Conservation (phyloP, 371 early-diverging fungal genomes). For the Mucor mucedo region DNA sequence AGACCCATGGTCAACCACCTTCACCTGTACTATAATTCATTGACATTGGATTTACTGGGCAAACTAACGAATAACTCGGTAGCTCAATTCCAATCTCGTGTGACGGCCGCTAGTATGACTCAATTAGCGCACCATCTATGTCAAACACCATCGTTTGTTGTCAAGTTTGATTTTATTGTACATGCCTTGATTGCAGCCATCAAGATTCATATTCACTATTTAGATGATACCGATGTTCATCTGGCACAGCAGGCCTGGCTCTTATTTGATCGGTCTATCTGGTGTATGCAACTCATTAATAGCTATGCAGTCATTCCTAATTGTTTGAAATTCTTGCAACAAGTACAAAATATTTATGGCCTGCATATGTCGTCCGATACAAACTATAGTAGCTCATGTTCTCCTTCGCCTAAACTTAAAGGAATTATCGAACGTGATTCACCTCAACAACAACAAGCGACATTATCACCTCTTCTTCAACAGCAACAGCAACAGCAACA, state of each 20-base stretch:
- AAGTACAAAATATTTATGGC: slow-evolving; percentile 33
- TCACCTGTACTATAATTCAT: slow-evolving; percentile 32
- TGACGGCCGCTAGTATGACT: slow-evolving; percentile 40
- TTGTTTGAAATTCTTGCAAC: slow-evolving; percentile 42
- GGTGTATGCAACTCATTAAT: slow-evolving; percentile 32
- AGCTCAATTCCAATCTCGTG: slow-evolving; percentile 29
- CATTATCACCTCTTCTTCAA: neutral
- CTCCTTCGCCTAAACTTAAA: neutral
- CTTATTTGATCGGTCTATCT: slow-evolving; percentile 39
- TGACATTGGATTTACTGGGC: slow-evolving; percentile 21
- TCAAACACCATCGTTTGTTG: slow-evolving; percentile 29
- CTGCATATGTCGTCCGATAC: slow-evolving; percentile 7
- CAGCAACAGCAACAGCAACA: neutral
- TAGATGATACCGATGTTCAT: slow-evolving; percentile 30
- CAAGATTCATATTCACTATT: slow-evolving; percentile 32
- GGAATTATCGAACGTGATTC: neutral
- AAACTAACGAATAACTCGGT: slow-evolving; percentile 26
- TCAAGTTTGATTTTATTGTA: slow-evolving; percentile 39
- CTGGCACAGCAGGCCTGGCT: slow-evolving; percentile 43
- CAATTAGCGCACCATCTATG: slow-evolving; percentile 37
- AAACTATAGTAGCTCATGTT: neutral
- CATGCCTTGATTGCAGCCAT: slow-evolving; percentile 34
- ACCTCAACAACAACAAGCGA: neutral
- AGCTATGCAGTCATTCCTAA: slow-evolving; percentile 42
- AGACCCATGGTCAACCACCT: slow-evolving; percentile 29